These are phyloP conservation scores for Strigomonas culicis DNA, from an alignment of 208 protist genomes.

Conservation along the genomic window DNA sequence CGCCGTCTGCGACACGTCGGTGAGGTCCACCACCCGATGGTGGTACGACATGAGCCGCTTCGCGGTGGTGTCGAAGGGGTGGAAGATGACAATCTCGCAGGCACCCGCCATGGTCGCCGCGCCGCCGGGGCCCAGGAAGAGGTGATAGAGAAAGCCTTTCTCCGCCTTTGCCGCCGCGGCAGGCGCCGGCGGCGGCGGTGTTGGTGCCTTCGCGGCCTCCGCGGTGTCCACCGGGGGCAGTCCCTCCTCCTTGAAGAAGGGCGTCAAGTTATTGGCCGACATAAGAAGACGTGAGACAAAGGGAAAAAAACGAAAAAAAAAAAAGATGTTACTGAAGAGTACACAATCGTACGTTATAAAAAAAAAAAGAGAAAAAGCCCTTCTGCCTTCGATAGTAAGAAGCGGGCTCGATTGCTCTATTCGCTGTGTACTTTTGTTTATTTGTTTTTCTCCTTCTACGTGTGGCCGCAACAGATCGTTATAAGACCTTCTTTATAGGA, in stretches of 20 bases:
- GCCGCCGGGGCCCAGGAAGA: slow-evolving; percentile 44
- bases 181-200: slow-evolving; percentile 2
- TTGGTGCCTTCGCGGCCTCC: neutral
- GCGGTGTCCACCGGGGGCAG: neutral
- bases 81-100: slow-evolving; percentile 79
- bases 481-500: no score
- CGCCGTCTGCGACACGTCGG: slow-evolving; percentile 21
- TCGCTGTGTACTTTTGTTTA: neutral
- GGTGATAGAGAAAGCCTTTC: slow-evolving; percentile 25
- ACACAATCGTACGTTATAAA: slow-evolving; percentile 1
- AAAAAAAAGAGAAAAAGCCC: slow-evolving; percentile 11
- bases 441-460: no score
- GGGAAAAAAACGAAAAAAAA: slow-evolving; percentile 10
- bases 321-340: slow-evolving; percentile 18
- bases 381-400: neutral
- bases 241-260: neutral
- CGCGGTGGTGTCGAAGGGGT: slow-evolving; percentile 83
- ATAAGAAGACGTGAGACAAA: slow-evolving; percentile 5
- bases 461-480: no score
- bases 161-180: slow-evolving; percentile 8
- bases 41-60: slow-evolving; percentile 82
- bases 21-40: slow-evolving; percentile 38
- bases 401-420: neutral
- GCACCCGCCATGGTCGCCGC: slow-evolving; percentile 60
- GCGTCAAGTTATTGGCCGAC: slow-evolving; percentile 11